Base-by-base conservation (phyloP, 73 alveolate species). In the Blepharisma stoltei region DNA sequence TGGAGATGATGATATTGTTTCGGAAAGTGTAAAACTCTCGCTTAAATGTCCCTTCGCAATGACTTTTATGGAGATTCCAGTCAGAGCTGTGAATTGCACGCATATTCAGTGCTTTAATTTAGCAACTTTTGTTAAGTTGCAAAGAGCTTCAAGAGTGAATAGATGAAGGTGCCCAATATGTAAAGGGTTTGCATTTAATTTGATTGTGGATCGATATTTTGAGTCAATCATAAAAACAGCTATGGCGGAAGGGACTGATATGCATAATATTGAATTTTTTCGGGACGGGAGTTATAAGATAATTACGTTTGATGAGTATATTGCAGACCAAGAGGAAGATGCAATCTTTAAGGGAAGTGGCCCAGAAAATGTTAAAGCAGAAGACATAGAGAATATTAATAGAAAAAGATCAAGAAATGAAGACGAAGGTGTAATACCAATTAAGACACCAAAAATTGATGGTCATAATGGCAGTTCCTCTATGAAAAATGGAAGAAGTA, bases 141-240 rank as follows among this genome's bases (percentile, higher is more conserved):
- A 80, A 54, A 69, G 60, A 23, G 14, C 79, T 69, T 68, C 76
- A 11, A 38, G 67, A 54, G 77, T 47, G 32, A 80, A 80, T 53
- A 6, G 88, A 37, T 84, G 92, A 88, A 69, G 53, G 23, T 84
- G 92, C 69, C 92, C 92, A 7, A 6, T 50, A 1, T 84, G 92
- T 65, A 70, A 70, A 49, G 78, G 67, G 23, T 20, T 78, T 8
- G 88, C 83, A 0, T 77, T 23, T 54, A 6, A 37, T 21, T 21
- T 84, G 49, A 71, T 67, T 37, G 54, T 79, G 7, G 92, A 84
- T 69, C 14, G 71, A 49, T 20, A 78, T 60, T 84, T 71, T 7
- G 20, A 48, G 78, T 7, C 45, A 27, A 52, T 71, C 6, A 38
- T 68, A 7, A 21, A 68, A 27, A 41, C 55, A 27, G 78, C 67